Percentiles rank a stretch among this genome's conserved stretches.
These are phyloP conservation scores for Boletus insuetus DNA, from an alignment of 768 basidiomycete genomes.

Conservation along the genomic window DNA sequence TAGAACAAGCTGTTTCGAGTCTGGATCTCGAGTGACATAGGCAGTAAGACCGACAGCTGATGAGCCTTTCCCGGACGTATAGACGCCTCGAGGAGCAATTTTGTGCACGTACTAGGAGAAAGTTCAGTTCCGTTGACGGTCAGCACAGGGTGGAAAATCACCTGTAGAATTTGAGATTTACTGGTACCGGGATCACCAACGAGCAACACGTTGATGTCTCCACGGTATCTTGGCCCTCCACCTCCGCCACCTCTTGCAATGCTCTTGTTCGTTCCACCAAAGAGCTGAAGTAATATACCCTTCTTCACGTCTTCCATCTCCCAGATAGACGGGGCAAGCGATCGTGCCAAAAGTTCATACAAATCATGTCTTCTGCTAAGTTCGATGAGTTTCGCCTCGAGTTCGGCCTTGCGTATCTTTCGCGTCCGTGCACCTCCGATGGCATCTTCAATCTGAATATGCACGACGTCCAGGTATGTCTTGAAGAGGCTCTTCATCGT, in stretches of 20 bases:
- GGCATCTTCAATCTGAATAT: constrained; percentile 64
- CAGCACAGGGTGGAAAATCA: constrained; percentile 30
- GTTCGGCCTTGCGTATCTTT: constrained; percentile 55
- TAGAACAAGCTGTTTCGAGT: constrained; percentile 95
- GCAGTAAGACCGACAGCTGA: constrained; percentile 98
- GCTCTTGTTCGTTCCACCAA: constrained; percentile 97
- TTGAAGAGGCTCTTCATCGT: constrained; percentile 96
- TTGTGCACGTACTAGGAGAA: constrained; percentile 88
- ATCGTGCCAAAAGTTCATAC: constrained; percentile 81
- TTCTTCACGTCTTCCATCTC: constrained; percentile 99
- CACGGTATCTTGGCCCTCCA: constrained; percentile 93
- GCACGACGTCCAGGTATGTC: constrained; percentile 95
- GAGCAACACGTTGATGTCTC: constrained; percentile 95
- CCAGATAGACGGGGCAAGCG: constrained; percentile 93
- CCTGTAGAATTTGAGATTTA: constrained; percentile 94
- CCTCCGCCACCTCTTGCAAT: constrained; percentile 91
- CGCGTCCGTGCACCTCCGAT: constrained; percentile 35
- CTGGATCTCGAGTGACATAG: constrained; percentile 96
- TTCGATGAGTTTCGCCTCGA: constrained; percentile 74
- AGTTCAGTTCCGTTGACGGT: not conserved
- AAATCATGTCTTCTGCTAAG: constrained; percentile 76
- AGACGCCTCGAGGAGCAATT: constrained; percentile 96
- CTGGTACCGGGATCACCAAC: constrained; percentile 97
- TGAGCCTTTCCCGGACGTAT: constrained; percentile 96
- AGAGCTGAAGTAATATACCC: constrained; percentile 92